phyloP scores from a whole-genome alignment of 139 green algal genomes.

The Chlamydomonas sp. region DNA sequence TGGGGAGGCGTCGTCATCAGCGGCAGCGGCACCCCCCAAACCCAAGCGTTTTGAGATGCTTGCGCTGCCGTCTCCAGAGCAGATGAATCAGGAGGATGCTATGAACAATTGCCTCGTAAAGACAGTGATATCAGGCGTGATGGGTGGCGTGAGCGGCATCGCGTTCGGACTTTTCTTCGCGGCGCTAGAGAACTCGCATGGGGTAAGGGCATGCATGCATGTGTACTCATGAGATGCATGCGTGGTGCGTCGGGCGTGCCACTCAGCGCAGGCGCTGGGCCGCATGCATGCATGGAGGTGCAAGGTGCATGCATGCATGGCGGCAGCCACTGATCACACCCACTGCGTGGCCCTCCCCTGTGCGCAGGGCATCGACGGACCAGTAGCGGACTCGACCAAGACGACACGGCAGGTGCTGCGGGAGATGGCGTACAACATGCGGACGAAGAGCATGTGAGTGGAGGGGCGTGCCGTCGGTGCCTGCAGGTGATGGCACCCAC shows the following conservation, averaged over 20 bases:
- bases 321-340: not conserved
- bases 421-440: conserved; percentile 45
- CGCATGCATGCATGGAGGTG: too few relatives aligned
- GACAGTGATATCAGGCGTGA: conserved; percentile 62
- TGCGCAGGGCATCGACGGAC: not conserved
- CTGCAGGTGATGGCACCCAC: too few relatives aligned
- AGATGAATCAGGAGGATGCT: conserved; percentile 54
- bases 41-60: conserved; percentile 3
- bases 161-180: conserved; percentile 83
- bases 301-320: not conserved
- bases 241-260: too few relatives aligned
- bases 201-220: conserved; percentile 6
- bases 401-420: conserved; percentile 36
- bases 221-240: conserved; percentile 68
- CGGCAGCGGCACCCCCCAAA: not conserved
- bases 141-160: conserved; percentile 65
- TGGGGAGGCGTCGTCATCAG: not conserved
- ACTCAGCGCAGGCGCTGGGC: too few relatives aligned
- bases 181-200: conserved; percentile 57
- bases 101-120: conserved; percentile 91
- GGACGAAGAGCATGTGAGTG: conserved; percentile 42
- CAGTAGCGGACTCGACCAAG: conserved; percentile 9
- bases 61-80: not conserved
- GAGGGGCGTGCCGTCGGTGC: too few relatives aligned
- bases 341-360: not conserved